phyloP scores from a whole-genome alignment of 345 rosid species.

The Dovyalis caffra region DNA sequence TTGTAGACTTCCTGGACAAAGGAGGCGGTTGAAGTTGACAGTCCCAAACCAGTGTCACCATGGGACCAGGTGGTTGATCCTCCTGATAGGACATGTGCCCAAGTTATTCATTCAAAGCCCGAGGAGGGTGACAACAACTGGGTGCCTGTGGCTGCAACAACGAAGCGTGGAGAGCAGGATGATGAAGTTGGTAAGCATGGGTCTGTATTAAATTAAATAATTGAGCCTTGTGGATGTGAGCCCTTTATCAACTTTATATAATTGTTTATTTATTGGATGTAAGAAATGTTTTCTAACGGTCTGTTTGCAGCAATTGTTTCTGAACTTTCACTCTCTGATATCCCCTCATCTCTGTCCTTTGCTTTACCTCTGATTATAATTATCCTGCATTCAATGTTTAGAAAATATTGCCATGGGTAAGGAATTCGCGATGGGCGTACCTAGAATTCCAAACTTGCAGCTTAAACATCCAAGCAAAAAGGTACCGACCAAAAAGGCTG shows the following conservation, averaged over 20 bases:
- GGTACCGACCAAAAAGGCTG: constrained; percentile 5
- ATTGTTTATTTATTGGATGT: too few relatives aligned
- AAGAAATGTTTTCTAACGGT: too few relatives aligned
- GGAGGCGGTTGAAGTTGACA: constrained; percentile 37
- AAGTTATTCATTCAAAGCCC: constrained; percentile 33
- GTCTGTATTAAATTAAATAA: too few relatives aligned
- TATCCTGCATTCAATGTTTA: constrained; percentile 15
- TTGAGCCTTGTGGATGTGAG: too few relatives aligned
- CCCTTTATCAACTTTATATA: too few relatives aligned
- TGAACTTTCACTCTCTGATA: background rate
- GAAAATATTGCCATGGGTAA: constrained; percentile 32
- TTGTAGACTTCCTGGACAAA: constrained; percentile 51
- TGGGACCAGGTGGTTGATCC: constrained; percentile 37
- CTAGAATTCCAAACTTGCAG: constrained; percentile 27
- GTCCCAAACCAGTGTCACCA: constrained; percentile 30
- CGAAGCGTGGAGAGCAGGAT: constrained; percentile 22
- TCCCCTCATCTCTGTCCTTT: background rate
- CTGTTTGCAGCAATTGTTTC: background rate
- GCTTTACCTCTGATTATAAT: constrained; percentile 9
- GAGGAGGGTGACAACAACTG: constrained; percentile 34
- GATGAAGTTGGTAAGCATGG: constrained; percentile 35
- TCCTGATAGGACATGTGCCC: constrained; percentile 38
- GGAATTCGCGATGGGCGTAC: constrained; percentile 38
- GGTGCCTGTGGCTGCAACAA: constrained; percentile 32
- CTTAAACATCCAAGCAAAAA: constrained; percentile 24